Evolutionary conservation across 140 eudicot species (phyloP).

Genomic region (Senecio squalidus): DNA sequence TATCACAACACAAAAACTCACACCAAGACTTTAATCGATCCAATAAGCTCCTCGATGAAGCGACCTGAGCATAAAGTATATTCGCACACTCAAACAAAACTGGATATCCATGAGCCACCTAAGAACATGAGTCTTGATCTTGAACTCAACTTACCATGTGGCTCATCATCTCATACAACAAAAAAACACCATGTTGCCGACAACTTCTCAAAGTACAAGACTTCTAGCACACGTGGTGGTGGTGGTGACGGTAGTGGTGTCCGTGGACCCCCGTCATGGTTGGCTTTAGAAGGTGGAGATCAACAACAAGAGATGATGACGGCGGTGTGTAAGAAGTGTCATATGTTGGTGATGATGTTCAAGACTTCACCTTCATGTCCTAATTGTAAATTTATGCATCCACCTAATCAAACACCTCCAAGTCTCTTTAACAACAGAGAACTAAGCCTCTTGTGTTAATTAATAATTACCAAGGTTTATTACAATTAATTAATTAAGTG

Average conservation of each 20-base stretch:
- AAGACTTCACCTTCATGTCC: constrained; percentile 82
- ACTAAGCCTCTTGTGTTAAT: constrained; percentile 52
- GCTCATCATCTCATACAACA: constrained; percentile 26
- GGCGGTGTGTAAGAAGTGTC: constrained; percentile 73
- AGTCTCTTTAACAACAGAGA: constrained; percentile 35
- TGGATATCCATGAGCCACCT: constrained; percentile 32
- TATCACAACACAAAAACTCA: constrained; percentile 66
- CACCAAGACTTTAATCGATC: constrained; percentile 59
- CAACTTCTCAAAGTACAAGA: constrained; percentile 26
- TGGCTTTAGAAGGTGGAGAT: constrained; percentile 48
- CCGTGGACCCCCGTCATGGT: constrained; percentile 71
- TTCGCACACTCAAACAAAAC: too few relatives aligned
- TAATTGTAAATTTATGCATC: constrained; percentile 81
- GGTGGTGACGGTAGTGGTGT: too few relatives aligned
- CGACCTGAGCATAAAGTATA: too few relatives aligned
- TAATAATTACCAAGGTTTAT: neutral
- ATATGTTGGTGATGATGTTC: constrained; percentile 84
- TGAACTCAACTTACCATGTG: constrained; percentile 74
- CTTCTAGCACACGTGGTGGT: neutral
- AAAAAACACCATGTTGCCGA: constrained; percentile 31
- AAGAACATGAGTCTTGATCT: constrained; percentile 72
- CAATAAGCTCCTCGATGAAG: constrained; percentile 38
- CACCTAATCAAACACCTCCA: constrained; percentile 48
- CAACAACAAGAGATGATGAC: constrained; percentile 71
- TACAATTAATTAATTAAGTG: constrained; percentile 15